Conservation (phyloP, 1,284 basidiomycete species). For the Leccinum griseonigrum region DNA sequence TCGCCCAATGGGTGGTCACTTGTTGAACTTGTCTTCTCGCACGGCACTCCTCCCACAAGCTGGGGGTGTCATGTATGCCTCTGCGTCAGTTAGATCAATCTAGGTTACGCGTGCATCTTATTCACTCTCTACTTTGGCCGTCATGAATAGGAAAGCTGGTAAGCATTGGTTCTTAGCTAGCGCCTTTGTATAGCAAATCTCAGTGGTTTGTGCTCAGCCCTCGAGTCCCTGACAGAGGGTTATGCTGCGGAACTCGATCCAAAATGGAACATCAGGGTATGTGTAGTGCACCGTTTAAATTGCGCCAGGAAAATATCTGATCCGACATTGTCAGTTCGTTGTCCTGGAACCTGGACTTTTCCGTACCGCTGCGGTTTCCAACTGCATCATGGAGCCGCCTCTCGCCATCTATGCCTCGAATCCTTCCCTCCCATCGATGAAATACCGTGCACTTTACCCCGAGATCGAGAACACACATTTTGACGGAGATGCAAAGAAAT, state of each 20-base stretch:
- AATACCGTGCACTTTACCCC: conserved; percentile 24
- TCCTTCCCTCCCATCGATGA: conserved; percentile 26
- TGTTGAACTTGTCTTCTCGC: conserved; percentile 29
- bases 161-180: neutral
- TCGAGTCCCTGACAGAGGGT: conserved; percentile 29
- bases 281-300: neutral
- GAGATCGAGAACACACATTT: conserved; percentile 14
- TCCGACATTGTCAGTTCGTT: conserved; percentile 17
- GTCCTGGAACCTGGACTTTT: conserved; percentile 27
- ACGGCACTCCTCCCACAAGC: conserved; percentile 25
- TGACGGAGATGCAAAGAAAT: conserved; percentile 28
- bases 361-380: conserved; percentile 20
- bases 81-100: conserved; percentile 20
- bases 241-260: conserved; percentile 28
- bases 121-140: neutral
- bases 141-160: conserved; percentile 23
- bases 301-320: conserved; percentile 7
- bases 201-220: conserved; percentile 11
- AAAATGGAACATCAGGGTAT: conserved; percentile 27
- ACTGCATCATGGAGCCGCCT: conserved; percentile 11
- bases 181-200: neutral
- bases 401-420: conserved; percentile 22
- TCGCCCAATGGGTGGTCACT: conserved; percentile 23
- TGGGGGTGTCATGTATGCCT: conserved; percentile 19
- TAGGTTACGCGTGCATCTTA: neutral